A percentile compares a stretch with the other conserved stretches of the same genome.
These are phyloP conservation scores for Ambrosia hybrid DNA, from an alignment of 140 eudicot species.

Conservation along the genomic window DNA sequence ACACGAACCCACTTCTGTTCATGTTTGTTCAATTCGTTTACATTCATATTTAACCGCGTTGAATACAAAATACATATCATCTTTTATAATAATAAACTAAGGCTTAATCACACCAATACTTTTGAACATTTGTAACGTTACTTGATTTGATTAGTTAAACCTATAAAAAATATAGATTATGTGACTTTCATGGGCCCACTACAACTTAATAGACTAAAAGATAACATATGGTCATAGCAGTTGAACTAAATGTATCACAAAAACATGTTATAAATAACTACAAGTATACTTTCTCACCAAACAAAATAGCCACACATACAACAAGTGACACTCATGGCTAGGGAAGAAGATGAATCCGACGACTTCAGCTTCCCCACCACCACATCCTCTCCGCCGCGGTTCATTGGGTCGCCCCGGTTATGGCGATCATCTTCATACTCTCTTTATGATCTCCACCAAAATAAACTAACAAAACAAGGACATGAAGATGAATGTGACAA, in stretches of 20 bases:
- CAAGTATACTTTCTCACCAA: slow-evolving; percentile 8
- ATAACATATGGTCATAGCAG: neutral
- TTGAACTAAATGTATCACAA: slow-evolving; percentile 20
- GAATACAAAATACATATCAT: too few relatives aligned
- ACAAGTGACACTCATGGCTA: neutral
- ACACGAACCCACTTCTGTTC: too few relatives aligned
- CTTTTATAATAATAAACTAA: too few relatives aligned
- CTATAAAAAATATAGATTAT: too few relatives aligned
- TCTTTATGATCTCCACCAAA: neutral
- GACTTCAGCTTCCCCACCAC: slow-evolving; percentile 25
- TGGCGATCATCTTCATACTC: slow-evolving; percentile 23
- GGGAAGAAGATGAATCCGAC: neutral
- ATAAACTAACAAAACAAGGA: slow-evolving; percentile 7
- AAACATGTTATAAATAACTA: neutral
- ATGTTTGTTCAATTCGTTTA: too few relatives aligned
- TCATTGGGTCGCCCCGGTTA: slow-evolving; percentile 29
- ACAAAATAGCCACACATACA: neutral
- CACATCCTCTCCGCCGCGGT: slow-evolving; percentile 20
- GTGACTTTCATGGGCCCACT: slow-evolving; percentile 2
- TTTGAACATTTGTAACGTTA: too few relatives aligned
- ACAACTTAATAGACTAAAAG: slow-evolving; percentile 12
- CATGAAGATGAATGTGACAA: neutral
- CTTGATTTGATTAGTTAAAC: too few relatives aligned
- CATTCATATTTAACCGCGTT: too few relatives aligned
- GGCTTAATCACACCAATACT: too few relatives aligned